These are phyloP conservation scores for Epichloe sylvatica DNA, from an alignment of 2,329 filamentous ascomycete species.

Conservation along the genomic window DNA sequence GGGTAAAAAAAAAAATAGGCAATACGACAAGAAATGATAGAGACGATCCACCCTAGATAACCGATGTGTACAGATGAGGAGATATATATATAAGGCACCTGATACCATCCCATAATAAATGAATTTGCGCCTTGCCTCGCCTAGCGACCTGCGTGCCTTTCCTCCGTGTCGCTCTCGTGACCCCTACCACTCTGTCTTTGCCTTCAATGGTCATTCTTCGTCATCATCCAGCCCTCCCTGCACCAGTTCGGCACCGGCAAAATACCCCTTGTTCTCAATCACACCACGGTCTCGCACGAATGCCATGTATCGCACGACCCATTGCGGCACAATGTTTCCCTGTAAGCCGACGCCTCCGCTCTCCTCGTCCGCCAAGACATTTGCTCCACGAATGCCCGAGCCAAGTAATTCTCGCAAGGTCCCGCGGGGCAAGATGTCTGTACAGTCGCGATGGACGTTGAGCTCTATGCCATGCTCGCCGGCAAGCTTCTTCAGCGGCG, in stretches of 20 bases:
- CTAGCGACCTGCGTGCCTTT: background rate
- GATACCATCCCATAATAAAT: background rate
- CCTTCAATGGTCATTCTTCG: background rate
- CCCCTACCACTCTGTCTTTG: background rate
- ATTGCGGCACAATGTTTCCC: constrained; percentile 73
- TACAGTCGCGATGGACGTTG: constrained; percentile 87
- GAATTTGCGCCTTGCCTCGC: background rate
- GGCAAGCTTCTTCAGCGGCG: constrained; percentile 71
- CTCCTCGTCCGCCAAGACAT: constrained; percentile 53
- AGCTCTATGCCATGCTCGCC: constrained; percentile 72
- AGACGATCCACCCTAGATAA: too few relatives aligned
- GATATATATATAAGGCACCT: background rate
- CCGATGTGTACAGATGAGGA: too few relatives aligned
- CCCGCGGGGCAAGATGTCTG: constrained; percentile 74
- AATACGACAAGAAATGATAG: background rate
- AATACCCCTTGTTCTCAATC: constrained; percentile 97
- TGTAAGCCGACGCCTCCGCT: constrained; percentile 43
- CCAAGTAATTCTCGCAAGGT: constrained; percentile 76
- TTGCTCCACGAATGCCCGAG: constrained; percentile 55
- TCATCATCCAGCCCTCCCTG: background rate
- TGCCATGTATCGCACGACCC: constrained; percentile 95
- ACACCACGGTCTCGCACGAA: constrained; percentile 88
- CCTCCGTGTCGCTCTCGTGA: background rate
- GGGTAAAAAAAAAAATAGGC: background rate
- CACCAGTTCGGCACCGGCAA: constrained; percentile 63